Conservation (phyloP, 768 basidiomycete genomes). For the Hypholoma sublateritium region DNA sequence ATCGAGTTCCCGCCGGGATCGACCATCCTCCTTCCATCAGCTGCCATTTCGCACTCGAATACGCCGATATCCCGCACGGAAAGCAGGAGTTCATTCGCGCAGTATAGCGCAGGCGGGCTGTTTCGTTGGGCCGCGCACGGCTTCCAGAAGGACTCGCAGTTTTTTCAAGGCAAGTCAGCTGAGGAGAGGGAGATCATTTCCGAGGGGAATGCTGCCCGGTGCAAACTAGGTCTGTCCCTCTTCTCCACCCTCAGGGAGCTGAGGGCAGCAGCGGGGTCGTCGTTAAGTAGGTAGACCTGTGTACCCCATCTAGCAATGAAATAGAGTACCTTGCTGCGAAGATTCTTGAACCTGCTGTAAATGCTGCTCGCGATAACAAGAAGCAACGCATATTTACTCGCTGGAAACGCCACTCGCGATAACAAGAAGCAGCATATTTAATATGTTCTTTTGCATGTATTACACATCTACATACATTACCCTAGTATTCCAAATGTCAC, state of each 20-base stretch:
- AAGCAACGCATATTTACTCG: no score
- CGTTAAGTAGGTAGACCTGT: no score
- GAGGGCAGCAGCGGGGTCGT: no score
- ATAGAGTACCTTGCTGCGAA: no score
- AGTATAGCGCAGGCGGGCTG: conserved; percentile 8
- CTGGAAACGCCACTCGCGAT: no score
- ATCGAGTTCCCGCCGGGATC: conserved; percentile 7
- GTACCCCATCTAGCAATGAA: no score
- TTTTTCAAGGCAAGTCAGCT: neutral
- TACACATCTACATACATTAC: no score
- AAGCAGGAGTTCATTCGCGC: conserved; percentile 7
- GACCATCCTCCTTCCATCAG: conserved; percentile 9
- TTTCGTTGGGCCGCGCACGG: conserved; percentile 10
- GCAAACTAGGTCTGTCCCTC: neutral
- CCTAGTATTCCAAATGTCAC: no score
- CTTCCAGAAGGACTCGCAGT: neutral
- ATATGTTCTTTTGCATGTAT: no score
- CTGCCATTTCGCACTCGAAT: conserved; percentile 8
- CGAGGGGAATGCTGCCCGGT: neutral
- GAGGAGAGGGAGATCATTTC: neutral
- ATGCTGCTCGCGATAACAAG: no score
- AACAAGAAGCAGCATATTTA: no score
- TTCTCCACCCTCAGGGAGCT: neutral
- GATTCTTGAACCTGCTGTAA: no score
- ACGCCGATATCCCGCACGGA: neutral